Evolutionary conservation across 768 basidiomycete species (phyloP).

Genomic region (Lentinus tigrinus): DNA sequence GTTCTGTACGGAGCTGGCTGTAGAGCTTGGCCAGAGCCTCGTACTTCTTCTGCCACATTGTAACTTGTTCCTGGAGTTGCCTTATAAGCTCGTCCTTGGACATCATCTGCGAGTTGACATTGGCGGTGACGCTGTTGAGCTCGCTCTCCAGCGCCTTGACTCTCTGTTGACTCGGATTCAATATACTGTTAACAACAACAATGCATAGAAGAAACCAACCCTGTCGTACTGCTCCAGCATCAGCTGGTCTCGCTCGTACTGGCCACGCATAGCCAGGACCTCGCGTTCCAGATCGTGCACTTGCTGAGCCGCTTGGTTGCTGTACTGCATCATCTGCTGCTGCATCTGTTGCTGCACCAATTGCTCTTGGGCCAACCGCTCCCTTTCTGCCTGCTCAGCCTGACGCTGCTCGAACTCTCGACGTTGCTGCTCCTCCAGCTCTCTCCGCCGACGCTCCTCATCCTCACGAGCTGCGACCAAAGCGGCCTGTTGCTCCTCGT

Average conservation of each 20-base stretch:
- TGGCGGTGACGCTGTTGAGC: conserved; percentile 67
- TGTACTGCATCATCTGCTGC: conserved; percentile 80
- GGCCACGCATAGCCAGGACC: conserved; percentile 89
- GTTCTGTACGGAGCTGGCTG: conserved; percentile 95
- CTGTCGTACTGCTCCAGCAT: conserved; percentile 97
- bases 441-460: conserved; percentile 79
- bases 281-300: conserved; percentile 85
- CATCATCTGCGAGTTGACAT: conserved; percentile 80
- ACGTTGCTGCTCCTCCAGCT: conserved; percentile 76
- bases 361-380: conserved; percentile 87
- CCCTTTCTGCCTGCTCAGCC: conserved; percentile 80
- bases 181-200: background rate
- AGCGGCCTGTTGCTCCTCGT: conserved; percentile 92
- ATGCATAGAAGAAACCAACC: conserved; percentile 44
- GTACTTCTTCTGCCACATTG: conserved; percentile 97
- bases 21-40: conserved; percentile 98
- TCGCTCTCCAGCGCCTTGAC: conserved; percentile 96
- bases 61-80: conserved; percentile 95
- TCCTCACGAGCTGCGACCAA: conserved; percentile 78
- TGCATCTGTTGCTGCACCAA: conserved; percentile 81
- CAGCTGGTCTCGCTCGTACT: conserved; percentile 97
- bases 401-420: conserved; percentile 90
- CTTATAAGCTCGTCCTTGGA: conserved; percentile 96
- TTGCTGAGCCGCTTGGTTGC: conserved; percentile 74
- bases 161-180: conserved; percentile 47